A percentile compares a stretch with the other conserved stretches of the same genome.
Conservation (phyloP, 805 yeast species). For the Nakazawaea sp. region DNA sequence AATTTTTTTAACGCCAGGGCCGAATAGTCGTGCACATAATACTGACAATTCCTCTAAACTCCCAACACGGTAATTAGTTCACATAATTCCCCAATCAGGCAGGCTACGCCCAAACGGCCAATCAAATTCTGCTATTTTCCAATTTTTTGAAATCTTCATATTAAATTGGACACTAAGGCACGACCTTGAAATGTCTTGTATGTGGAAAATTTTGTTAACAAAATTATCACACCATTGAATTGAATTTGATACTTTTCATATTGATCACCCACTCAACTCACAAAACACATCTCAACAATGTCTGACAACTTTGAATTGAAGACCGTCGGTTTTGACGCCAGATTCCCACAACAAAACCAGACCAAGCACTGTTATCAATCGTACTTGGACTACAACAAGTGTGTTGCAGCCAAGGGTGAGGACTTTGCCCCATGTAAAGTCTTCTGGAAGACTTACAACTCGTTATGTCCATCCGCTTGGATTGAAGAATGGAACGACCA, state of each 20-base stretch:
- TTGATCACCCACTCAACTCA: too few relatives aligned
- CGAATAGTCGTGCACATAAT: too few relatives aligned
- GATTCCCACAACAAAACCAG: constrained; percentile 97
- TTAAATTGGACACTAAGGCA: neutral
- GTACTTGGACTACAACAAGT: constrained; percentile 96
- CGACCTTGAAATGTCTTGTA: too few relatives aligned
- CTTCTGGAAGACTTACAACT: constrained; percentile 84
- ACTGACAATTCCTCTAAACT: too few relatives aligned
- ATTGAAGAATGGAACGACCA: constrained; percentile 84
- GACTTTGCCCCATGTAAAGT: constrained; percentile 97
- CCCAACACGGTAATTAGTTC: too few relatives aligned
- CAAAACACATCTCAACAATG: constrained; percentile 16
- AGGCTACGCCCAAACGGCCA: neutral
- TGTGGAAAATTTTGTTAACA: too few relatives aligned
- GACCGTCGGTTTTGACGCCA: constrained; percentile 78
- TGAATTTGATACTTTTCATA: too few relatives aligned
- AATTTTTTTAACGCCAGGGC: too few relatives aligned
- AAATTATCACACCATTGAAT: too few relatives aligned
- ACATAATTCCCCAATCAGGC: neutral
- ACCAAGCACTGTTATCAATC: constrained; percentile 98
- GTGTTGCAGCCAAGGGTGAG: constrained; percentile 95
- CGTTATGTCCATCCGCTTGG: constrained; percentile 84
- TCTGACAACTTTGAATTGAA: constrained; percentile 38
- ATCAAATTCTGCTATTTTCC: neutral
- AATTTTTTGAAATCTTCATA: neutral